phyloP scores from a whole-genome alignment of 1,284 basidiomycete genomes.

The Cryptococcus floricola region DNA sequence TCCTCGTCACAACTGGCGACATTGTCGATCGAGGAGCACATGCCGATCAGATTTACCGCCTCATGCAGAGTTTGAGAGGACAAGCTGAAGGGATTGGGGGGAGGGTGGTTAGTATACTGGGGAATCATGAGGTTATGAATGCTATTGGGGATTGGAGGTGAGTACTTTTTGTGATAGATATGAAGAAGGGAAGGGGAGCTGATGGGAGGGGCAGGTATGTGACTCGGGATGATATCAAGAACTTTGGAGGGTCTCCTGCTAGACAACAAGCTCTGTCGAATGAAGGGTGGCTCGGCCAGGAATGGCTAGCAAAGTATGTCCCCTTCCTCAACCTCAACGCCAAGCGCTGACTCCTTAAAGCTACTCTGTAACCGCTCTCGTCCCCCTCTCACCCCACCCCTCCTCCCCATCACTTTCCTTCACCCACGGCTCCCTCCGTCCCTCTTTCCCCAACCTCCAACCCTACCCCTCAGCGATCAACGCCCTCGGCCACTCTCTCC shows the following conservation, averaged over 20 bases:
- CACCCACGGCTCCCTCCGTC: conserved; percentile 79
- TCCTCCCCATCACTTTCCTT: conserved; percentile 69
- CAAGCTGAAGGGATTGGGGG: conserved; percentile 69
- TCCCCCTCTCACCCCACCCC: conserved; percentile 69
- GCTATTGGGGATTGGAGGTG: conserved; percentile 83
- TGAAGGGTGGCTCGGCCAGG: conserved; percentile 71
- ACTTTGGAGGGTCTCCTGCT: conserved; percentile 65
- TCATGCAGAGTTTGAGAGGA: conserved; percentile 75
- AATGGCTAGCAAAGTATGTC: conserved; percentile 69
- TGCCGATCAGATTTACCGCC: conserved; percentile 72
- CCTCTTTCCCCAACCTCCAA: conserved; percentile 63
- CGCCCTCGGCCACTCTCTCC: conserved; percentile 60
- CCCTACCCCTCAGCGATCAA: conserved; percentile 82
- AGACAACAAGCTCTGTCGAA: conserved; percentile 66
- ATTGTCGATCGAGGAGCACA: conserved; percentile 88
- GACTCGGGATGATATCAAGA: conserved; percentile 68
- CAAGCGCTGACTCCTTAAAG: conserved; percentile 15
- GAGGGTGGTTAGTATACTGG: conserved; percentile 68
- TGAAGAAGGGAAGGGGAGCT: background rate
- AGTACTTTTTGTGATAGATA: conserved; percentile 12
- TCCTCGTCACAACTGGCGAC: conserved; percentile 88
- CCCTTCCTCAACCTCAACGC: background rate
- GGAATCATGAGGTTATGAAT: conserved; percentile 72
- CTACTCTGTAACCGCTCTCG: conserved; percentile 75
- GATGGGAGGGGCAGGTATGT: conserved; percentile 62